phyloP scores from a whole-genome alignment of 2,329 filamentous ascomycete genomes.

The Escovopsis sp. region DNA sequence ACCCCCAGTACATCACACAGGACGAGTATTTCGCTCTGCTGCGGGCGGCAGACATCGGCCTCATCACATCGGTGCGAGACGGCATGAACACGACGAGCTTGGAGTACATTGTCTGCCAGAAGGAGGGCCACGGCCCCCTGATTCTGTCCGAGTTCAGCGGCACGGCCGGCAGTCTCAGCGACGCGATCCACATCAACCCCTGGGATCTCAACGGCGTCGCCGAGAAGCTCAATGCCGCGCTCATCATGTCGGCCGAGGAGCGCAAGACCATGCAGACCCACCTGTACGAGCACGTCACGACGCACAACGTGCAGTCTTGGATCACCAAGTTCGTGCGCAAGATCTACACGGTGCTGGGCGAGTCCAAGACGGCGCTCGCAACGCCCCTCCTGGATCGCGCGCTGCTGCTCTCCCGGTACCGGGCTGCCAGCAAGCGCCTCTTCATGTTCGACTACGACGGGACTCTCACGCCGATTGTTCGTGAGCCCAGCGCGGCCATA shows the following conservation, averaged over 20 bases:
- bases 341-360: conserved; percentile 65
- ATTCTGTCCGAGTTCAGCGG: conserved; percentile 96
- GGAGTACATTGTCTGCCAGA: conserved; percentile 88
- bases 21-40: conserved; percentile 94
- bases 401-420: conserved; percentile 59
- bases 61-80: conserved; percentile 91
- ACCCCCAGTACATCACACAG: conserved; percentile 78
- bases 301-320: conserved; percentile 78
- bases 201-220: conserved; percentile 84
- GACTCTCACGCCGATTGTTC: conserved; percentile 88
- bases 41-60: conserved; percentile 73
- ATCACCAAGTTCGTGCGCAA: conserved; percentile 65
- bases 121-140: conserved; percentile 69
- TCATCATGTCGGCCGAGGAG: conserved; percentile 57
- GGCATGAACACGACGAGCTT: conserved; percentile 97
- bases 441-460: conserved; percentile 99
- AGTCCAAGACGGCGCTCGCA: conserved; percentile 56
- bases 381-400: conserved; percentile 73
- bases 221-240: conserved; percentile 64
- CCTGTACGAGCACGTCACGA: conserved; percentile 72
- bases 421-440: conserved; percentile 59
- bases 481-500: conserved; percentile 76
- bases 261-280: conserved; percentile 55
- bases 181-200: conserved; percentile 91
- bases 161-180: conserved; percentile 70